These are phyloP conservation scores for Enterocytospora artemiae DNA, from an alignment of 371 early-diverging fungal species.

Conservation along the genomic window DNA sequence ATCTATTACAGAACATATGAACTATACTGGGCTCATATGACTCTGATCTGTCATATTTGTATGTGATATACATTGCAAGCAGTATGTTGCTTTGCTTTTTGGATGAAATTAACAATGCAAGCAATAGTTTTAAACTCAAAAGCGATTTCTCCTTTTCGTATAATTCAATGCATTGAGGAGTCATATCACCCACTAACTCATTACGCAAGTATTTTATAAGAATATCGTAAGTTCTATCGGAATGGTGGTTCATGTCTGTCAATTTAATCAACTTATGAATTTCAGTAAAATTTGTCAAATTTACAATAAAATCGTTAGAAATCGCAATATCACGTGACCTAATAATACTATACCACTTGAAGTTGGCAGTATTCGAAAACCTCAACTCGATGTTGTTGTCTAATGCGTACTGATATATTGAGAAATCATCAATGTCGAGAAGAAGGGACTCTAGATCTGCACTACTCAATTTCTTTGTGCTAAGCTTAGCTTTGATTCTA, in stretches of 20 bases:
- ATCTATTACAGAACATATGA: conserved; percentile 34
- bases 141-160: conserved; percentile 1
- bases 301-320: conserved; percentile 9
- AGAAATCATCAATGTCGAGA: conserved; percentile 51
- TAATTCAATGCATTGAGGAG: conserved; percentile 1
- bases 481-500: neutral
- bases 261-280: conserved; percentile 12
- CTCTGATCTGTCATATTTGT: conserved; percentile 1
- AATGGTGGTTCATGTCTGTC: neutral
- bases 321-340: neutral
- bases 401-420: conserved; percentile 47
- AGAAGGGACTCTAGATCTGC: conserved; percentile 24
- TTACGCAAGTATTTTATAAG: conserved; percentile 1
- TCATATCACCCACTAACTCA: neutral
- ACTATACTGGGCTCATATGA: conserved; percentile 41
- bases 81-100: conserved; percentile 19
- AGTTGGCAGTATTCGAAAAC: conserved; percentile 15
- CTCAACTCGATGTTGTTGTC: conserved; percentile 24
- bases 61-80: conserved; percentile 34
- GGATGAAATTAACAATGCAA: conserved; percentile 30
- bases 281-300: conserved; percentile 17
- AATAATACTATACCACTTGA: conserved; percentile 29
- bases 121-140: conserved; percentile 16
- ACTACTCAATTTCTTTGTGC: neutral
- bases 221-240: neutral